These are phyloP conservation scores for Colletotrichum truncatum DNA, from an alignment of 2,329 filamentous ascomycete genomes.

Conservation along the genomic window DNA sequence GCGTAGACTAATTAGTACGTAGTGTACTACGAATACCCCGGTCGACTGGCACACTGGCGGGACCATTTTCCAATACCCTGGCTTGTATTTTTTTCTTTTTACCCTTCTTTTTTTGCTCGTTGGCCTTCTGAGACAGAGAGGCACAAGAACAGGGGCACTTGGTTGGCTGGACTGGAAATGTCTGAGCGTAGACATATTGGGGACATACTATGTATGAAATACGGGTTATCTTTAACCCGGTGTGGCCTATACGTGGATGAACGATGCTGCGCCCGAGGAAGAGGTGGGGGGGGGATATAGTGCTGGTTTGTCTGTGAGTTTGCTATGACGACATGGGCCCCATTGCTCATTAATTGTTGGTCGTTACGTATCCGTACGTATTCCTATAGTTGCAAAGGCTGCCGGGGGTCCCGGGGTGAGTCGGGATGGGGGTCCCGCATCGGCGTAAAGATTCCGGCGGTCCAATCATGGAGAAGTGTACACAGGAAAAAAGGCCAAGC, in stretches of 20 bases:
- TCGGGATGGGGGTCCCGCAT: not conserved
- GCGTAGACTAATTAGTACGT: too few relatives aligned
- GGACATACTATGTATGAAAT: not conserved
- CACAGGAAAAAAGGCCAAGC: not conserved
- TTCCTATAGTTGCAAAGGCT: too few relatives aligned
- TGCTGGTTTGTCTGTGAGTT: not conserved
- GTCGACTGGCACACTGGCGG: not conserved
- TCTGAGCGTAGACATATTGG: not conserved
- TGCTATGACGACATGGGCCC: constrained; percentile 1
- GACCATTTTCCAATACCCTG: too few relatives aligned
- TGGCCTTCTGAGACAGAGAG: constrained; percentile 5
- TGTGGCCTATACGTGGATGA: not conserved
- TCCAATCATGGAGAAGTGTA: not conserved
- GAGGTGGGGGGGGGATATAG: not conserved
- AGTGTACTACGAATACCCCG: too few relatives aligned
- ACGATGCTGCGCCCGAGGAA: not conserved
- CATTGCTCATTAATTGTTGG: not conserved
- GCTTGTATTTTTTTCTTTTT: too few relatives aligned
- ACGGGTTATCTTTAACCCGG: too few relatives aligned
- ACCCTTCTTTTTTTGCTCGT: not conserved
- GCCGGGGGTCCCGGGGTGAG: not conserved
- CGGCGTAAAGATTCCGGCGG: not conserved
- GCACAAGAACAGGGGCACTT: not conserved
- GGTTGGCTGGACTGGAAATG: not conserved
- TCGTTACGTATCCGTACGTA: too few relatives aligned